Base-by-base conservation (phyloP, 2,329 filamentous ascomycete species). In the Paraconiothyrium sp. region DNA sequence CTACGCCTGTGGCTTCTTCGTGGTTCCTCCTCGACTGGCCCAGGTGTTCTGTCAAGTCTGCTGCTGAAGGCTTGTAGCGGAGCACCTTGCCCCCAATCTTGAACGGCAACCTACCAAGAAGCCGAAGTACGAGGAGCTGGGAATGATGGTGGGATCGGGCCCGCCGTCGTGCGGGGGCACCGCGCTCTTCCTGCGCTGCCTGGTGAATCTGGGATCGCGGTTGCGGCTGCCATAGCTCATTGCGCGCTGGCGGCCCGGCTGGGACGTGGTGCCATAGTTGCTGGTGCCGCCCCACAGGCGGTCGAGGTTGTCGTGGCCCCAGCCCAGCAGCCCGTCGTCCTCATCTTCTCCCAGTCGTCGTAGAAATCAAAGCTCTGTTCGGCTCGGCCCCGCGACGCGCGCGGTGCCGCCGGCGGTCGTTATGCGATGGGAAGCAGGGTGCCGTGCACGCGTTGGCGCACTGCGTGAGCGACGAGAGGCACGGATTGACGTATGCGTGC, bases 331-430 rank as follows among this genome's bases (percentile, higher is more conserved):
- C 0, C 89, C 86, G 43, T 88, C 85, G 37, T 82, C 83, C 54
- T 86, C 85, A 34, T 88, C 86, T 58, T 88, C 85, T 97, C 93
- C 94, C 94, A 98, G 79, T 97, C 94, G 79, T 97, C 94, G 81
- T 98, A 98, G 77, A 98, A 98, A 78, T 97, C 94, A 76, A 98
- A 98, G 72, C 88, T 94, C 71, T 91, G 88, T 79, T 97, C 94
- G 32, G 93, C 91, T 55, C 88, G 80, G 2, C 87, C 88, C 63
- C 83, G 77, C 59, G 81, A 79, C 24, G 80, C 20, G 79, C 80
- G 39, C 90, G 86, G 71, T 93, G 89, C 59, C 92, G 88, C 34
- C 92, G 88, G 61, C 91, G 89, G 74, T 94, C 92, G 69, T 94
- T 91, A 58, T 88, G 87, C 72, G 88, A 88, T 57, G 92, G 90